Conservation (phyloP, 768 basidiomycete species). For the Exsudoporus frostii region DNA sequence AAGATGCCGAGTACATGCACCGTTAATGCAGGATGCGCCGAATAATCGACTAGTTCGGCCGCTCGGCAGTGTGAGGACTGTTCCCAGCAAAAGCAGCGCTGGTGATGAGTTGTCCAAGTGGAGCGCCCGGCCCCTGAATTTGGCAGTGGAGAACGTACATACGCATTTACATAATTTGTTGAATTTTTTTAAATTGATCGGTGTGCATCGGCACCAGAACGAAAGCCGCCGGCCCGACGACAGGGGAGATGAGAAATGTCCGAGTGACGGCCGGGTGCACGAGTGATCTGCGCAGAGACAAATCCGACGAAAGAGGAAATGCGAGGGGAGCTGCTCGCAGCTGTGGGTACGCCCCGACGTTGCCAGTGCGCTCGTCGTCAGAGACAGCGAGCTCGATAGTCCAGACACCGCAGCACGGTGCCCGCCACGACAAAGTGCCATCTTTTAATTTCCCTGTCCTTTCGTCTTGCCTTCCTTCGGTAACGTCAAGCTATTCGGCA, state of each 20-base stretch:
- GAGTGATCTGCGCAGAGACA: slow-evolving; percentile 28
- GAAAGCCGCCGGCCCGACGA: slow-evolving; percentile 35
- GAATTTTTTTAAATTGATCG: slow-evolving; percentile 6
- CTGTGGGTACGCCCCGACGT: slow-evolving; percentile 2
- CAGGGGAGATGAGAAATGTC: slow-evolving; percentile 15
- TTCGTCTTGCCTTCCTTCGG: slow-evolving; percentile 18
- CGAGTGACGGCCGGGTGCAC: slow-evolving; percentile 25
- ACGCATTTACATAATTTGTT: slow-evolving; percentile 7
- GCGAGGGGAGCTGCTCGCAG: not conserved
- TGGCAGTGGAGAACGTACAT: not conserved
- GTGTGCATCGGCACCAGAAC: slow-evolving; percentile 27
- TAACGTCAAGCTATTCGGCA: slow-evolving; percentile 25
- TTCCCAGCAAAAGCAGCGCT: too few species aligned
- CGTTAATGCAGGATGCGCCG: slow-evolving; percentile 1
- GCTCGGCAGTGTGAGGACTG: not conserved
- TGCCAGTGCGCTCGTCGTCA: slow-evolving; percentile 10
- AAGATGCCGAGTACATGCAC: slow-evolving; percentile 18
- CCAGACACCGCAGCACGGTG: not conserved
- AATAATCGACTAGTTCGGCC: not conserved
- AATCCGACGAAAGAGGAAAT: slow-evolving; percentile 16
- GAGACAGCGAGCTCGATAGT: slow-evolving; percentile 1
- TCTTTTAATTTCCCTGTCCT: slow-evolving; percentile 15
- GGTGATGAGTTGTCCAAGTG: too few species aligned
- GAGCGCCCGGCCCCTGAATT: too few species aligned
- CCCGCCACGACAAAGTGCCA: not conserved